Evolutionary conservation across 176 grass and related monocot genomes (phyloP).

Genomic region (Secale cereale): DNA sequence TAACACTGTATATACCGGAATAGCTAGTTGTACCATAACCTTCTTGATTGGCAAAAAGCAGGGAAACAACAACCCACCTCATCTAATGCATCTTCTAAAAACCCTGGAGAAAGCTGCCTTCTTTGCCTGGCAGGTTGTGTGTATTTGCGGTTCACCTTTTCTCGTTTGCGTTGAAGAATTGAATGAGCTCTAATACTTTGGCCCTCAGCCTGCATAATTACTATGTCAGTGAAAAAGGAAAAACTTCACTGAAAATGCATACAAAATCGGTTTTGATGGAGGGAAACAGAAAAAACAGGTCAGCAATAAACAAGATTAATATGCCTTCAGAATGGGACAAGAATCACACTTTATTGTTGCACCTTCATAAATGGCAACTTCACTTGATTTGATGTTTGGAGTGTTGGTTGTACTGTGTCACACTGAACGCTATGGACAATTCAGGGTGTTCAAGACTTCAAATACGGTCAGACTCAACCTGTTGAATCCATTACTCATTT

Average conservation of each 20-base stretch:
- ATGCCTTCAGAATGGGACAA: neutral
- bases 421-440: neutral
- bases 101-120: constrained; percentile 71
- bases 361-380: constrained; percentile 17
- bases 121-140: constrained; percentile 53
- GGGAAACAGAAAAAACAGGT: neutral
- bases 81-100: constrained; percentile 84
- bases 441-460: neutral
- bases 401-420: neutral
- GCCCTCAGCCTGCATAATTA: constrained; percentile 52
- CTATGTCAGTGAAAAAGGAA: constrained; percentile 16
- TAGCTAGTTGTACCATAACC: constrained; percentile 8
- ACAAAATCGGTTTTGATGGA: constrained; percentile 3
- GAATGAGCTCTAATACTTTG: constrained; percentile 80
- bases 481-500: neutral
- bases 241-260: constrained; percentile 3
- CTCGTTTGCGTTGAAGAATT: constrained; percentile 67
- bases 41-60: constrained; percentile 24
- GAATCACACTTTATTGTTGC: constrained; percentile 5
- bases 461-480: neutral
- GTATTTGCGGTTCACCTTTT: constrained; percentile 84
- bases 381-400: neutral
- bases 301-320: neutral
- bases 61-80: constrained; percentile 50
- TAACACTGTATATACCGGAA: neutral